These are phyloP conservation scores for Saccharomyces pastorianus DNA, from an alignment of 1,139 yeast genomes.

Conservation along the genomic window DNA sequence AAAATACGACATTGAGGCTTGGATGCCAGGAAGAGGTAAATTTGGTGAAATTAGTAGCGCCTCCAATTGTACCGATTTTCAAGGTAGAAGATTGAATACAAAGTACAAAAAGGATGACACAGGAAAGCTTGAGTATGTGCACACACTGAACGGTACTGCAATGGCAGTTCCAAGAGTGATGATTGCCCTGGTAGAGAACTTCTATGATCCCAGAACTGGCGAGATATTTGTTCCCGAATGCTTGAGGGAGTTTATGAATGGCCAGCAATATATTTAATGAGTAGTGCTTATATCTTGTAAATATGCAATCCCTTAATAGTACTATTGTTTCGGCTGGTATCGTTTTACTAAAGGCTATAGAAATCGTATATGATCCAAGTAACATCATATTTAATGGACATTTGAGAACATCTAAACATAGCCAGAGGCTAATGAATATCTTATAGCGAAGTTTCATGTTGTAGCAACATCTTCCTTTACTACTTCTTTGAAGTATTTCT, in stretches of 20 bases:
- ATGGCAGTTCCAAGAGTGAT: conserved; percentile 91
- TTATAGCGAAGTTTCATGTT: neutral
- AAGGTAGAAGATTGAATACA: conserved; percentile 74
- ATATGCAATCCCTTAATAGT: neutral
- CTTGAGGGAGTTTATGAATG: conserved; percentile 61
- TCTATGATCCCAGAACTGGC: conserved; percentile 52
- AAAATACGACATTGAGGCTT: conserved; percentile 90
- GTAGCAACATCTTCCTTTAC: neutral
- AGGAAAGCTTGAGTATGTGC: conserved; percentile 46
- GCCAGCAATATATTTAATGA: conserved; percentile 34
- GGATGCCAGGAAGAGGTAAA: conserved; percentile 94
- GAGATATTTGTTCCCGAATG: conserved; percentile 62
- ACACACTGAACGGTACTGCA: conserved; percentile 92
- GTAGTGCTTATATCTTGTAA: neutral
- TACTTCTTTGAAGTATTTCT: neutral
- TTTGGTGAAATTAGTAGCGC: conserved; percentile 94
- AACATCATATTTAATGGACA: neutral
- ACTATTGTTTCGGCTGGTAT: neutral
- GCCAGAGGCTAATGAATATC: neutral
- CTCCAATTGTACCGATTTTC: conserved; percentile 90
- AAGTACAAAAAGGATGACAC: conserved; percentile 36
- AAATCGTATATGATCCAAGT: neutral
- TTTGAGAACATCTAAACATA: neutral
- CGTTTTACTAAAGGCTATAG: neutral
- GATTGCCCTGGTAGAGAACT: conserved; percentile 79